Conservation (phyloP, 2,329 filamentous ascomycete genomes). For the Chrysoporthe austroafricana region DNA sequence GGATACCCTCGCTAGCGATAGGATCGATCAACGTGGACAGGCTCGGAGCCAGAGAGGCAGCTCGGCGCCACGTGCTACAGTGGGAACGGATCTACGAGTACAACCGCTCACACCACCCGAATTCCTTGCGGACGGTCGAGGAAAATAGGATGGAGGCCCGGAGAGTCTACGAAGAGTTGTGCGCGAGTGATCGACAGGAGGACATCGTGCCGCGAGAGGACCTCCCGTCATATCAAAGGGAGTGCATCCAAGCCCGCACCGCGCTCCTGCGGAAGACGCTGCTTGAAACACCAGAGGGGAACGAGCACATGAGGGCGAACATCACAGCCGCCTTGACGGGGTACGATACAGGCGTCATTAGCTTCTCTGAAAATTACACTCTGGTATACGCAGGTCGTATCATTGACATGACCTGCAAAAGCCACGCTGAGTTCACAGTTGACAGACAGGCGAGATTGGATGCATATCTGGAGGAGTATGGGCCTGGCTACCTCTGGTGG, state of each 20-base stretch:
- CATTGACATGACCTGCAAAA: conserved; percentile 43
- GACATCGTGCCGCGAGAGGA: not conserved
- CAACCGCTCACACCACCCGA: not conserved
- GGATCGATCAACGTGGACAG: conserved; percentile 42
- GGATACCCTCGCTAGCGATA: conserved; percentile 39
- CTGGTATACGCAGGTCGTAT: conserved; percentile 48
- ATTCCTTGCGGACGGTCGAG: not conserved
- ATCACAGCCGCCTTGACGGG: conserved; percentile 47
- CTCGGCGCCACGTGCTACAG: conserved; percentile 43
- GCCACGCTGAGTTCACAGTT: conserved; percentile 43
- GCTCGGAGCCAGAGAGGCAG: conserved; percentile 42
- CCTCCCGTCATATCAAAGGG: conserved; percentile 34
- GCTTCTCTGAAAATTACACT: conserved; percentile 45
- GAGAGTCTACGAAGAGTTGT: conserved; percentile 16
- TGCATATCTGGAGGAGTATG: conserved; percentile 41
- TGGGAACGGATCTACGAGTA: conserved; percentile 32
- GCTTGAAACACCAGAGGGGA: conserved; percentile 27
- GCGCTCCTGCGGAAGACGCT: conserved; percentile 33
- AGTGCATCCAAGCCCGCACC: conserved; percentile 40
- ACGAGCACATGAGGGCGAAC: conserved; percentile 44
- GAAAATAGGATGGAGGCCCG: conserved; percentile 1
- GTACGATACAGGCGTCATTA: conserved; percentile 46
- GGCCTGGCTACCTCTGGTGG: conserved; percentile 51
- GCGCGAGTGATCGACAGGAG: conserved; percentile 13
- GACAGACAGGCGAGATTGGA: conserved; percentile 46